A percentile compares a stretch with the other conserved stretches of the same genome.
Conservation (phyloP, 1,284 basidiomycete species). For the Takashimella tepidaria region DNA sequence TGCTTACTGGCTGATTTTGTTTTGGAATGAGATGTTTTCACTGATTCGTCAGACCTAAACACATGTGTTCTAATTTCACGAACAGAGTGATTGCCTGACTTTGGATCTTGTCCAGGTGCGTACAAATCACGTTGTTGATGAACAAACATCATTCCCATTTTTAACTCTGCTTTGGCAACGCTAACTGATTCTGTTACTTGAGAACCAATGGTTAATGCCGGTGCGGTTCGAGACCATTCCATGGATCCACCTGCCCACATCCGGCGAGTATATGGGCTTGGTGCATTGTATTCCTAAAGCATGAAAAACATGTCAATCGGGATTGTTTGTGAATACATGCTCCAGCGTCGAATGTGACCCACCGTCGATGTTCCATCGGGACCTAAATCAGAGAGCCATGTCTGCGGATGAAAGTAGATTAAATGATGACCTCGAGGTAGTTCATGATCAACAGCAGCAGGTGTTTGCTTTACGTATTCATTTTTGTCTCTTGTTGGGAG, state of each 20-base stretch:
- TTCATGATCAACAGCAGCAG: slow-evolving; percentile 41
- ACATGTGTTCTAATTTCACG: slow-evolving; percentile 69
- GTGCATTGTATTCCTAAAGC: slow-evolving; percentile 51
- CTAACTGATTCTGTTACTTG: slow-evolving; percentile 54
- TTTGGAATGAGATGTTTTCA: slow-evolving; percentile 18
- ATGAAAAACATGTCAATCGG: slow-evolving; percentile 45
- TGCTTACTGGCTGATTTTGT: not conserved
- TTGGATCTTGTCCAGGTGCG: slow-evolving; percentile 50
- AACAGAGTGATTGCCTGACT: slow-evolving; percentile 53
- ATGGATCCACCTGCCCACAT: slow-evolving; percentile 81
- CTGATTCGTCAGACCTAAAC: slow-evolving; percentile 53
- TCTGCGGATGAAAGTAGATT: slow-evolving; percentile 66
- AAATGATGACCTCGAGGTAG: slow-evolving; percentile 65
- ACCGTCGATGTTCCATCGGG: slow-evolving; percentile 58
- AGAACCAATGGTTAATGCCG: slow-evolving; percentile 56
- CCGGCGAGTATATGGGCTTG: slow-evolving; percentile 64
- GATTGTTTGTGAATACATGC: not conserved
- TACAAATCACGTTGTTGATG: slow-evolving; percentile 51
- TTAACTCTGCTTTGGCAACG: slow-evolving; percentile 60
- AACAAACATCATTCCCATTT: slow-evolving; percentile 72
- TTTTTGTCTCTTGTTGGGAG: slow-evolving; percentile 55
- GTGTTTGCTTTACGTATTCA: not conserved
- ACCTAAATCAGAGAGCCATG: slow-evolving; percentile 57
- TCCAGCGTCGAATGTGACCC: slow-evolving; percentile 43
- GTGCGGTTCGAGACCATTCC: slow-evolving; percentile 52